Percentiles rank a stretch among this genome's conserved stretches.
phyloP scores from a whole-genome alignment of 176 grass and related monocot species.

The Juncus inflexus region DNA sequence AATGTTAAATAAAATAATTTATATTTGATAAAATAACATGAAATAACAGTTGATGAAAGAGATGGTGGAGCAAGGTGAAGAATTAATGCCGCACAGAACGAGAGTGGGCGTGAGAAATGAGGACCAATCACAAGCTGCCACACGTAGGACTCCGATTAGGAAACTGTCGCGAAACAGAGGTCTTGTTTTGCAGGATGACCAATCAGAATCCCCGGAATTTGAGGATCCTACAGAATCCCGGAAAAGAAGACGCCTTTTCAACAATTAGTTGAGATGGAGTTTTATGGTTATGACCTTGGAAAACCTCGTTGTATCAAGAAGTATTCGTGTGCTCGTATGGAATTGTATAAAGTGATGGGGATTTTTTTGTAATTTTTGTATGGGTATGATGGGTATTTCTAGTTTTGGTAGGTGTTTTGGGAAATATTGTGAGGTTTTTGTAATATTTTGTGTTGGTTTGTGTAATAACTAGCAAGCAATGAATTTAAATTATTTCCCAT shows the following conservation, averaged over 20 bases:
- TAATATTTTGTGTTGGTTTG: too few relatives aligned
- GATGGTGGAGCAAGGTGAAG: constrained; percentile 34
- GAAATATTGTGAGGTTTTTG: too few relatives aligned
- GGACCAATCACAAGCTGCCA: neutral
- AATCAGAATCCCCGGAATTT: constrained; percentile 47
- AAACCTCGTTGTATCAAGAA: too few relatives aligned
- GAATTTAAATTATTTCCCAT: too few relatives aligned
- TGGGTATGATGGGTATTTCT: too few relatives aligned
- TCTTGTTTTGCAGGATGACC: constrained; percentile 54
- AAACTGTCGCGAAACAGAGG: constrained; percentile 68
- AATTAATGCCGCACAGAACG: constrained; percentile 64
- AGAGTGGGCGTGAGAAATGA: constrained; percentile 4
- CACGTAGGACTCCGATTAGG: constrained; percentile 52
- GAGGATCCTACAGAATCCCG: constrained; percentile 14
- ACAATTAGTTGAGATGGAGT: constrained; percentile 7
- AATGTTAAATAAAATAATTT: neutral
- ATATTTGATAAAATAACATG: neutral
- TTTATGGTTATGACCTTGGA: too few relatives aligned
- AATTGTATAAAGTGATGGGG: too few relatives aligned
- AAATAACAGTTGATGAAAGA: constrained; percentile 62
- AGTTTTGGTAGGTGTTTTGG: too few relatives aligned
- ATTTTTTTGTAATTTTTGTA: too few relatives aligned
- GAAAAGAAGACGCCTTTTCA: constrained; percentile 54
- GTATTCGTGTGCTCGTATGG: too few relatives aligned
- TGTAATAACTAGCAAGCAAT: too few relatives aligned